These are phyloP conservation scores for Yamadazyma paraphyllophila DNA, from an alignment of 805 yeast species.

Conservation along the genomic window DNA sequence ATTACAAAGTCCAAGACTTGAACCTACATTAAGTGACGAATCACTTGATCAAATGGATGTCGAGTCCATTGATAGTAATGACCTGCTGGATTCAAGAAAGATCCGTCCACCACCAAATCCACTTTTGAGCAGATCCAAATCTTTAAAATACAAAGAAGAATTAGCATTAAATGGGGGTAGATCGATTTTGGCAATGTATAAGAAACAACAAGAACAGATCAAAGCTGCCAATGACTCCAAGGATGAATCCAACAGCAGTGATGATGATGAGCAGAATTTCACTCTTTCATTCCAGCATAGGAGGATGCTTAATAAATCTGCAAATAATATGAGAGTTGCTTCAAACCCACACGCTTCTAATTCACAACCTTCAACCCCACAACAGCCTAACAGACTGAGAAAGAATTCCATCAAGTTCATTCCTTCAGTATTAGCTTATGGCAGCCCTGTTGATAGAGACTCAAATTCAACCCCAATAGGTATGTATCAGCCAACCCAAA, in stretches of 20 bases:
- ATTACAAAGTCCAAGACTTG: slow-evolving; percentile 8
- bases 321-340: not conserved
- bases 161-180: slow-evolving; percentile 14
- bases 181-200: slow-evolving; percentile 15
- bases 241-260: not conserved
- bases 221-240: not conserved
- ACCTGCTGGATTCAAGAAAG: not conserved
- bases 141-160: slow-evolving; percentile 17
- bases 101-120: slow-evolving; percentile 5
- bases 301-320: not conserved
- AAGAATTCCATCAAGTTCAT: slow-evolving; percentile 32
- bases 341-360: not conserved
- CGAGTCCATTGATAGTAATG: slow-evolving; percentile 11
- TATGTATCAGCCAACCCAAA: slow-evolving; percentile 4
- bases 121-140: slow-evolving; percentile 23
- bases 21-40: slow-evolving; percentile 2
- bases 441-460: slow-evolving; percentile 16
- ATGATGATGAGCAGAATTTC: slow-evolving; percentile 14
- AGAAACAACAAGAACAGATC: slow-evolving; percentile 10
- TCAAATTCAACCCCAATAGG: slow-evolving; percentile 14
- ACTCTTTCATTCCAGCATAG: slow-evolving; percentile 13
- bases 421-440: slow-evolving; percentile 15
- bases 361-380: not conserved
- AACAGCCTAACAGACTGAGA: slow-evolving; percentile 11
- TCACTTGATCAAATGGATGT: slow-evolving; percentile 8